Percentiles rank a stretch among this genome's conserved stretches.
Conservation (phyloP, 2,329 filamentous ascomycete species). For the Teratosphaeriaceae sp. region DNA sequence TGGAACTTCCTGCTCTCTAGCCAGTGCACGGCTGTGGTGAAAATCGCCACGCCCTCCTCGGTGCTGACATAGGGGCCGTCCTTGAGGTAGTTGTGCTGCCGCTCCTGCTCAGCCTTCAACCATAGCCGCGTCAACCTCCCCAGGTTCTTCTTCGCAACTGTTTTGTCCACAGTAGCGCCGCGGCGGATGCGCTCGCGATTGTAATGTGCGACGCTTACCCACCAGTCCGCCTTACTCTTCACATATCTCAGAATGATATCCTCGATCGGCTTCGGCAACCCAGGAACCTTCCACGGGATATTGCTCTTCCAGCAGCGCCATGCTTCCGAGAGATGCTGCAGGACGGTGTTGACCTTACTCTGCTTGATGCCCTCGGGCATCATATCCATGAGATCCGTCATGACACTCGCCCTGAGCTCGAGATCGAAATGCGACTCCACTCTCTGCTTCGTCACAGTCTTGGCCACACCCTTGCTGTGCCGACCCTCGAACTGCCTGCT, state of each 20-base stretch:
- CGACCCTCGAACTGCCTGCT: slow-evolving; percentile 97
- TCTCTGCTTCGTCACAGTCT: slow-evolving; percentile 98
- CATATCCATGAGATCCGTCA: slow-evolving; percentile 99
- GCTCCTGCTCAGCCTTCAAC: slow-evolving; percentile 96
- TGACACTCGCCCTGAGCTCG: slow-evolving; percentile 93
- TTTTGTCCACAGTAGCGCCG: slow-evolving; percentile 97
- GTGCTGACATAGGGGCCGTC: slow-evolving; percentile 98
- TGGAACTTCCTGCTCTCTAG: slow-evolving; percentile 97
- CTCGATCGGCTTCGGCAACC: slow-evolving; percentile 91
- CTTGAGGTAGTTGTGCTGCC: slow-evolving; percentile 99
- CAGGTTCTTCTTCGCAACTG: slow-evolving; percentile 98
- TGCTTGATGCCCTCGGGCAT: slow-evolving; percentile 99
- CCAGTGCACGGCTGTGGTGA: slow-evolving; percentile 98
- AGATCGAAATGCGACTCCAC: slow-evolving; percentile 98
- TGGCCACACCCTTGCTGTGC: slow-evolving; percentile 97
- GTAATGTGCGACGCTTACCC: slow-evolving; percentile 98
- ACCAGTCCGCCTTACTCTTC: slow-evolving; percentile 99
- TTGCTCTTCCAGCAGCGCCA: slow-evolving; percentile 99
- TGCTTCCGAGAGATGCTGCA: slow-evolving; percentile 94
- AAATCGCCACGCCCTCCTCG: slow-evolving; percentile 96
- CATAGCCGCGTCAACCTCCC: slow-evolving; percentile 90
- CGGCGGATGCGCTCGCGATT: slow-evolving; percentile 95
- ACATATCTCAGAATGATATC: slow-evolving; percentile 98
- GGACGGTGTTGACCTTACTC: slow-evolving; percentile 96
- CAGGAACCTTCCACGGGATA: slow-evolving; percentile 98